phyloP scores from a whole-genome alignment of 768 basidiomycete species.

The Kwoniella mangroviensis region DNA sequence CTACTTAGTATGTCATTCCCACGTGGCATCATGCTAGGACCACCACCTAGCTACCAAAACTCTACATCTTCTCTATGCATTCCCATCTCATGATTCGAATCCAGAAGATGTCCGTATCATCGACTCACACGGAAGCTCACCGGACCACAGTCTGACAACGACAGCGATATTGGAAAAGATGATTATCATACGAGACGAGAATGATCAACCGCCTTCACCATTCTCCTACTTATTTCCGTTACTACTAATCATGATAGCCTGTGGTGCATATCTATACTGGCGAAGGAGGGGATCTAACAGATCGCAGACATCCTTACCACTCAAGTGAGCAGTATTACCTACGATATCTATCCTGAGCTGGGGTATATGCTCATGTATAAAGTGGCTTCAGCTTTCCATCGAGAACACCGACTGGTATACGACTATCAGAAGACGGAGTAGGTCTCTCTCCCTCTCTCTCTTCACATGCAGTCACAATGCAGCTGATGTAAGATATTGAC shows the following conservation, averaged over 20 bases:
- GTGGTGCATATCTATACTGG: conserved; percentile 37
- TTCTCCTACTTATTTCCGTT: conserved; percentile 42
- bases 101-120: too few species aligned
- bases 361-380: background rate
- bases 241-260: conserved; percentile 33
- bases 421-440: conserved; percentile 25
- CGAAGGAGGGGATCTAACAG: background rate
- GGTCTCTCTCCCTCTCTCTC: background rate
- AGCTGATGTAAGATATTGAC: background rate
- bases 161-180: background rate
- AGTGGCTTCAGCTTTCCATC: conserved; percentile 11
- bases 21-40: background rate
- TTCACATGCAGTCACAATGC: background rate
- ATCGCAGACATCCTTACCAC: conserved; percentile 1
- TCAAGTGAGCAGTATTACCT: too few species aligned
- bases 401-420: conserved; percentile 12
- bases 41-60: background rate
- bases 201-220: conserved; percentile 27
- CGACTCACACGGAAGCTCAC: too few species aligned
- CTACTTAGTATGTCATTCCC: background rate
- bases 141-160: too few species aligned
- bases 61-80: too few species aligned
- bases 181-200: conserved; percentile 5
- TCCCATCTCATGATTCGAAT: too few species aligned
- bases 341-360: too few species aligned